phyloP scores from a whole-genome alignment of 352 stramenopile genomes.

The Globisporangium viniferum region DNA sequence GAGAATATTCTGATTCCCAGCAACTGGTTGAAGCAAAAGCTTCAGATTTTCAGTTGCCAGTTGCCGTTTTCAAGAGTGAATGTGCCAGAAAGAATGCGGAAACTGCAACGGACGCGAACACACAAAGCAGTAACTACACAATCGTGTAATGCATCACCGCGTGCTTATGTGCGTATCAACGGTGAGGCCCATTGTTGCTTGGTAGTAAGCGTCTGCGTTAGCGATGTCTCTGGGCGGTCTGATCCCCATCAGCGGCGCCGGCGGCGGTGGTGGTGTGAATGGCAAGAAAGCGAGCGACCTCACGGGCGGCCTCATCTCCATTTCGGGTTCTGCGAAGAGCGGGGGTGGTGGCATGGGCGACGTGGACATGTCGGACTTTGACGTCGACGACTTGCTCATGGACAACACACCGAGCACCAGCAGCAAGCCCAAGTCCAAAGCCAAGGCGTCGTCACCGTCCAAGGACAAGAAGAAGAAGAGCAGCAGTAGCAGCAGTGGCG shows the following conservation, averaged over 20 bases:
- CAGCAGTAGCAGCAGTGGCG: constrained; percentile 18
- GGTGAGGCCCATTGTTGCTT: not conserved
- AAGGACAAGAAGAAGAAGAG: constrained; percentile 40
- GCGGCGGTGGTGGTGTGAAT: not conserved
- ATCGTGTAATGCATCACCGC: not conserved
- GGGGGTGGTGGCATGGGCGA: constrained; percentile 16
- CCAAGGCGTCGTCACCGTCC: constrained; percentile 8
- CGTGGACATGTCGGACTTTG: constrained; percentile 22
- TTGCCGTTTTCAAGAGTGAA: not conserved
- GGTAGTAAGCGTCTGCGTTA: not conserved
- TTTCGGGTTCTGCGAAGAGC: constrained; percentile 19
- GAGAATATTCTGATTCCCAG: not conserved
- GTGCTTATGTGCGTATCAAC: too few species aligned
- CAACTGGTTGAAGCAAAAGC: not conserved
- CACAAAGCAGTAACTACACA: not conserved
- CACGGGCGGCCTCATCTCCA: constrained; percentile 61
- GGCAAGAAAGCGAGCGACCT: constrained; percentile 36
- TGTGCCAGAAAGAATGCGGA: not conserved
- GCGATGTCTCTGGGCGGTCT: constrained; percentile 46
- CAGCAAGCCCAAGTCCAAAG: constrained; percentile 19
- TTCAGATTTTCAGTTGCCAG: not conserved
- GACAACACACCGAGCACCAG: constrained; percentile 23
- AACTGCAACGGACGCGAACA: not conserved
- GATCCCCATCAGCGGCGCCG: constrained; percentile 41
- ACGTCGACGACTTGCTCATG: constrained; percentile 48